Conservation (phyloP, 2,329 filamentous ascomycete species). For the Sporothrix luriei region DNA sequence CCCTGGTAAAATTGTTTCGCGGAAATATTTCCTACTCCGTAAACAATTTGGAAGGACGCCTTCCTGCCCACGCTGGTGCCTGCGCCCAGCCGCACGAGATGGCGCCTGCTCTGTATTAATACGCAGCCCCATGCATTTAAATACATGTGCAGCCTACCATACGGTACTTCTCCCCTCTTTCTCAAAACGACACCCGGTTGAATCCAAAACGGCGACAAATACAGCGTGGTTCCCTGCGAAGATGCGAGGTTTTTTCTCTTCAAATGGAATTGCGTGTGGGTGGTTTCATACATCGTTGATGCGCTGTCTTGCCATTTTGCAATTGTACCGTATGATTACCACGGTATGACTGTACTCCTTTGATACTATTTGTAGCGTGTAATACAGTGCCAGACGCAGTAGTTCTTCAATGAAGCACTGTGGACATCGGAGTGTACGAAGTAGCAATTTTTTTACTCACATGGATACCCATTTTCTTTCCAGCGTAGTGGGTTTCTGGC, state of each 20-base stretch:
- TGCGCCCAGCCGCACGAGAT: no score
- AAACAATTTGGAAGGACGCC: neutral
- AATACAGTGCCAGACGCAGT: conserved; percentile 3
- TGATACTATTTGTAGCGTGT: neutral
- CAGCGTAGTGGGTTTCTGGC: neutral
- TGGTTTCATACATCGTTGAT: neutral
- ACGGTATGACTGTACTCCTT: neutral
- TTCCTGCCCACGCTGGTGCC: neutral
- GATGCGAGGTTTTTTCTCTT: neutral
- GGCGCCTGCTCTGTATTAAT: conserved; percentile 16
- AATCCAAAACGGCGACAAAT: conserved; percentile 25
- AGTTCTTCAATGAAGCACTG: neutral
- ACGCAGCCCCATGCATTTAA: neutral
- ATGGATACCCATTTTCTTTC: conserved; percentile 1
- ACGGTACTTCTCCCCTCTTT: neutral
- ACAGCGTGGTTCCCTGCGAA: neutral
- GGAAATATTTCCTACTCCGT: conserved; percentile 20
- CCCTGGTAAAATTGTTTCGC: conserved; percentile 15
- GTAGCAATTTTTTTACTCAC: neutral
- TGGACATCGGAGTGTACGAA: neutral
- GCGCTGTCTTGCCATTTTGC: neutral
- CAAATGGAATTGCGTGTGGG: neutral
- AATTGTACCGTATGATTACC: neutral
- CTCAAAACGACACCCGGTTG: neutral
- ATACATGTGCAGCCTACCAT: neutral